These are phyloP conservation scores for Alternaria postmessia DNA, from an alignment of 2,329 filamentous ascomycete species.

Conservation along the genomic window DNA sequence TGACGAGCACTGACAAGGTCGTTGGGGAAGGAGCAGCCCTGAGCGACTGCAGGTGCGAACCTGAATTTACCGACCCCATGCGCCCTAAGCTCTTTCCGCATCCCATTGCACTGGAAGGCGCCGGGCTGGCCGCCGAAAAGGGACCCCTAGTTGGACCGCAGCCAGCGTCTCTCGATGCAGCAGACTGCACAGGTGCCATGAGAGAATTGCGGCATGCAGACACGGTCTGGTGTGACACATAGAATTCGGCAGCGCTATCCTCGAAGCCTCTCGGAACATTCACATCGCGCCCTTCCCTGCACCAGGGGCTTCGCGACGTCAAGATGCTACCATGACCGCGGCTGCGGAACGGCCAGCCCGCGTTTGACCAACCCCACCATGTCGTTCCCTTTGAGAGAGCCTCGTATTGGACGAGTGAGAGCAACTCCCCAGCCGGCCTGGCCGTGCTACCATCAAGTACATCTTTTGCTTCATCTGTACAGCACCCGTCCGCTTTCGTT, in stretches of 20 bases:
- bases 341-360: constrained; percentile 54
- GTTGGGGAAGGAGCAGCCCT: constrained; percentile 21
- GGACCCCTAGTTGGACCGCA: constrained; percentile 1
- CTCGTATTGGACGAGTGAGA: constrained; percentile 34
- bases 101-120: constrained; percentile 29
- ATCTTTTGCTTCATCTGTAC: constrained; percentile 48
- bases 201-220: constrained; percentile 22
- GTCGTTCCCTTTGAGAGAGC: constrained; percentile 35
- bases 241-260: constrained; percentile 28
- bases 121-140: constrained; percentile 26
- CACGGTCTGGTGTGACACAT: constrained; percentile 42
- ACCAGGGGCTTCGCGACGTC: constrained; percentile 49
- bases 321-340: constrained; percentile 54
- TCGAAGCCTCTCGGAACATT: constrained; percentile 34
- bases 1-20: background rate
- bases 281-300: constrained; percentile 31
- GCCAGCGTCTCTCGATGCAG: constrained; percentile 21
- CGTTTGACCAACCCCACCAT: constrained; percentile 48
- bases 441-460: constrained; percentile 43
- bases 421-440: constrained; percentile 37
- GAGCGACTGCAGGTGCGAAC: constrained; percentile 32
- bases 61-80: constrained; percentile 40
- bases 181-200: constrained; percentile 31
- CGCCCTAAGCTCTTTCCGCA: constrained; percentile 23
- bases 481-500: constrained; percentile 41